A percentile compares a stretch with the other conserved stretches of the same genome.
phyloP scores from a whole-genome alignment of 495 filamentous ascomycete species.

The Hypoxylon trugodes region DNA sequence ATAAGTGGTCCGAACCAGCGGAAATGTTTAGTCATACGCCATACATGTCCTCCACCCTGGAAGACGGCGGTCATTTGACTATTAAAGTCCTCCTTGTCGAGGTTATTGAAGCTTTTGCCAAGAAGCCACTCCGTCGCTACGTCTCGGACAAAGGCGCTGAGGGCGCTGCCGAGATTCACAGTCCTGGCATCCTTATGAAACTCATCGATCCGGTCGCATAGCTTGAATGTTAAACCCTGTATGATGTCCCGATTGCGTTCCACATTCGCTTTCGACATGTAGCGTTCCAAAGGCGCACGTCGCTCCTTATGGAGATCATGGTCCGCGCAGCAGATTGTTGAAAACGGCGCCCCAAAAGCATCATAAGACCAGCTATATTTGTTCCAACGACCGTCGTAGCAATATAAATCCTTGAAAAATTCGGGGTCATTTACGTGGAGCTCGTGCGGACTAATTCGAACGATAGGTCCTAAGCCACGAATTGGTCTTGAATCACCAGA shows the following conservation, averaged over 20 bases:
- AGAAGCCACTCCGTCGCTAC: background rate
- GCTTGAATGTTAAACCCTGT: background rate
- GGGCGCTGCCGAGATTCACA: background rate
- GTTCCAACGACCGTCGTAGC: slow-evolving; percentile 42
- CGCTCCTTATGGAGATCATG: background rate
- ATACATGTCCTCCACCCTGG: background rate
- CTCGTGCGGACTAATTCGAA: slow-evolving; percentile 47
- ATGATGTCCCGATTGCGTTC: background rate
- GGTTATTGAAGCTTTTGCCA: background rate
- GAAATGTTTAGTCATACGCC: background rate
- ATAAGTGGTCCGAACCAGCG: background rate
- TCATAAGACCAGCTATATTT: slow-evolving; percentile 42
- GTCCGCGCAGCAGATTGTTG: background rate
- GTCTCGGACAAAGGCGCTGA: background rate
- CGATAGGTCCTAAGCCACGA: slow-evolving; percentile 39
- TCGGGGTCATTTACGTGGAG: slow-evolving; percentile 43
- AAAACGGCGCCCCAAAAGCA: background rate
- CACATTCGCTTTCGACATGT: background rate
- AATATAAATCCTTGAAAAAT: slow-evolving; percentile 44
- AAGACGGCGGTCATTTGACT: background rate
- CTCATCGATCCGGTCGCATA: background rate
- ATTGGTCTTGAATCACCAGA: background rate
- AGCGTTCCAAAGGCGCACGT: background rate
- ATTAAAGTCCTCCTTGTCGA: background rate
- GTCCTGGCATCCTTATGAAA: background rate